Conservation (phyloP, 176 grass and related monocot genomes). For the Phragmites australis region DNA sequence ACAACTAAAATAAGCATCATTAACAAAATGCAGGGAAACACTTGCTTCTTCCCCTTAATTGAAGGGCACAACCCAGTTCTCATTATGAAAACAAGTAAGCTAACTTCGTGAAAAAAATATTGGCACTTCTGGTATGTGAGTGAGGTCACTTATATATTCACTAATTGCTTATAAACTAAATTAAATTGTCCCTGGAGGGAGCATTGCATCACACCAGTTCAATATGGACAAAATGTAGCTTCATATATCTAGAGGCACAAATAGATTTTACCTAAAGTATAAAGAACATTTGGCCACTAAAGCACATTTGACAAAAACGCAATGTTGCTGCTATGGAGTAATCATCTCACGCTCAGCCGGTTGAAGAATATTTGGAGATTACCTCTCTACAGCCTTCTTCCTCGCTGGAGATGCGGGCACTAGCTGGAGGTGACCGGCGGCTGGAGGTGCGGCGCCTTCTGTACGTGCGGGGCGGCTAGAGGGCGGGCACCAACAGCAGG, state of each 20-base stretch:
- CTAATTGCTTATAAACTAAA: background rate
- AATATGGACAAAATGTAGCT: background rate
- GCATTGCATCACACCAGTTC: background rate
- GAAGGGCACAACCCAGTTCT: background rate
- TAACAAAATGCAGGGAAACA: background rate
- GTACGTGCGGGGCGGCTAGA: too few species aligned
- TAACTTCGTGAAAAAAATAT: background rate
- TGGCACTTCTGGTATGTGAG: background rate
- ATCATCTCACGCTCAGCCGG: background rate
- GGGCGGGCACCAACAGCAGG: too few species aligned
- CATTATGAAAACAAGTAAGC: background rate
- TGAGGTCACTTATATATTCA: conserved; percentile 6
- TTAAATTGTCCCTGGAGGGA: background rate
- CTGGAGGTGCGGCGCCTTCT: too few species aligned
- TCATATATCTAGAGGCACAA: background rate
- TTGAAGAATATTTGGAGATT: conserved; percentile 4
- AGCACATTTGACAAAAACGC: too few species aligned
- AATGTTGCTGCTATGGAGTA: background rate
- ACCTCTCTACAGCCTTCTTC: conserved; percentile 95
- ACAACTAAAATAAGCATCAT: too few species aligned
- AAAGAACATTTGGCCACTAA: too few species aligned
- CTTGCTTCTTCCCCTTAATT: background rate
- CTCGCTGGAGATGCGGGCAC: too few species aligned
- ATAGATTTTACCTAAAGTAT: too few species aligned
- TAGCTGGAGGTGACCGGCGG: too few species aligned